phyloP scores from a whole-genome alignment of 208 protist species.

The Trypanosoma scelopori region DNA sequence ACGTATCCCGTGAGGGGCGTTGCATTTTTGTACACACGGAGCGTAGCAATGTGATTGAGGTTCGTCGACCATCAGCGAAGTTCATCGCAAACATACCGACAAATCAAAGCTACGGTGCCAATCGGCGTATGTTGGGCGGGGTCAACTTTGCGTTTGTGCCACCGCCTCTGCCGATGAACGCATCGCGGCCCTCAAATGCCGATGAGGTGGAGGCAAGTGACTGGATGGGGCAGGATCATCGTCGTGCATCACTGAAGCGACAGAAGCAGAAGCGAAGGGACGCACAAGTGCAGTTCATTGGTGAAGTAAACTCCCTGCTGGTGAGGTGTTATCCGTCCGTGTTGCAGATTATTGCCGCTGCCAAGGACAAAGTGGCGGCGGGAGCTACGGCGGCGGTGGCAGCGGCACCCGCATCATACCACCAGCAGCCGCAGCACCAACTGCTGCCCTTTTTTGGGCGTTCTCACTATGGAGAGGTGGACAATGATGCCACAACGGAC shows the following conservation, averaged over 20 bases:
- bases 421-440: background rate
- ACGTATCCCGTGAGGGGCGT: conserved; percentile 44
- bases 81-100: conserved; percentile 57
- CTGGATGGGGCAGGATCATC: background rate
- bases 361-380: background rate
- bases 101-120: background rate
- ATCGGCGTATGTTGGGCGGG: background rate
- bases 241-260: background rate
- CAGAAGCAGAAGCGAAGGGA: conserved; percentile 9
- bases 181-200: background rate
- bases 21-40: conserved; percentile 39
- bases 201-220: background rate
- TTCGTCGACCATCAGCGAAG: conserved; percentile 44
- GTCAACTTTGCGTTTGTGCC: background rate
- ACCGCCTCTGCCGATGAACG: background rate
- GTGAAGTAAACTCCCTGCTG: conserved; percentile 45
- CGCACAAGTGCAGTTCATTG: conserved; percentile 57
- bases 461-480: background rate
- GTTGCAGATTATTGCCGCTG: conserved; percentile 10
- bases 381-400: background rate
- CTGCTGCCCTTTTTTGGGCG: background rate
- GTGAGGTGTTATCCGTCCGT: conserved; percentile 39
- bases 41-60: conserved; percentile 37
- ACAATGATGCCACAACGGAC: background rate
- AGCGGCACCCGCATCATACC: too few species aligned